These are phyloP conservation scores for Mortierella sp. DNA, from an alignment of 371 early-diverging fungal genomes.

Conservation along the genomic window DNA sequence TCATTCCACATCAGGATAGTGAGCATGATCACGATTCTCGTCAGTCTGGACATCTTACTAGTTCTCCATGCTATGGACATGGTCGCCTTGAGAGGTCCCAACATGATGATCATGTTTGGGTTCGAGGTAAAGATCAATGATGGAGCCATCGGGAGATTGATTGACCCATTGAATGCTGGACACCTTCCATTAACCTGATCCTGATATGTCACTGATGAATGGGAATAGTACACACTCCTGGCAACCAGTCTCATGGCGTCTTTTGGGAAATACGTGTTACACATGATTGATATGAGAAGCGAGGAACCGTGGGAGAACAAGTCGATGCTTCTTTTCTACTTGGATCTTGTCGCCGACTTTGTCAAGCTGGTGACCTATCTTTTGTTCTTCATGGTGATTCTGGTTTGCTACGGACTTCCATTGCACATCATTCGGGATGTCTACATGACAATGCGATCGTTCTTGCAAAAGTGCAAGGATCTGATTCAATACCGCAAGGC, in stretches of 20 bases:
- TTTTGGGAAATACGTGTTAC: conserved; percentile 84
- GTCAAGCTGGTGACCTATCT: conserved; percentile 88
- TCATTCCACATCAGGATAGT: conserved; percentile 78
- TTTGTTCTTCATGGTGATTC: conserved; percentile 86
- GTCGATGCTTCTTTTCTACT: conserved; percentile 89
- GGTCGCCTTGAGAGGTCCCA: conserved; percentile 73
- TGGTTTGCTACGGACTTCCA: conserved; percentile 85
- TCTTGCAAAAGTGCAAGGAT: conserved; percentile 88
- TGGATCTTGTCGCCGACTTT: conserved; percentile 87
- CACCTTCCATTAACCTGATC: too few relatives aligned
- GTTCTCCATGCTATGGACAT: conserved; percentile 73
- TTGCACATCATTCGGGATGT: conserved; percentile 96
- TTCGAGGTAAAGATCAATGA: conserved; percentile 80
- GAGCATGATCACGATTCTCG: conserved; percentile 71
- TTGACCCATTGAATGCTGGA: too few relatives aligned
- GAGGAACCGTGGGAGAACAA: conserved; percentile 96
- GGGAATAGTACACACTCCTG: conserved; percentile 85
- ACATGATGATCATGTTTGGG: conserved; percentile 95
- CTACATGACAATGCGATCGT: conserved; percentile 92
- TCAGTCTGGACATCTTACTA: conserved; percentile 74
- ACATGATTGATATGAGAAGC: conserved; percentile 83
- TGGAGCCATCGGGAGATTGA: too few relatives aligned
- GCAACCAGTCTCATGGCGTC: conserved; percentile 77
- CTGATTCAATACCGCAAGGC: conserved; percentile 92
- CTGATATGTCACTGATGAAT: too few relatives aligned